Evolutionary conservation across 768 basidiomycete species (phyloP), one percentile per base, ranked within the genome.

Genomic region (Mycena indigotica): DNA sequence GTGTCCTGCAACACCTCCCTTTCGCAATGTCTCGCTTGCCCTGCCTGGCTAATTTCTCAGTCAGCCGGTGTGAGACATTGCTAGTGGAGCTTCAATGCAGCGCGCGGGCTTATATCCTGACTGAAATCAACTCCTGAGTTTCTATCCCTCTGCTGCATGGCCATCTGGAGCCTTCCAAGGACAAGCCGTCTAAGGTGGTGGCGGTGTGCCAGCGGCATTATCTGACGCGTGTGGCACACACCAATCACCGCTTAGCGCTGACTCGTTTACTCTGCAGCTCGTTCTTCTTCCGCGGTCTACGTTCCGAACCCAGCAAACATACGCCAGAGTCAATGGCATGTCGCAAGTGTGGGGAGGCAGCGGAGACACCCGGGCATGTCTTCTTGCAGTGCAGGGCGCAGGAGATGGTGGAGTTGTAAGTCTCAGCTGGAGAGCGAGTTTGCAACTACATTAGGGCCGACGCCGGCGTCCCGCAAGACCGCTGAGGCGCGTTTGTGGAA

Each of bases 321-420:
- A 26, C 46, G 24, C 46, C 21, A 26, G 46, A 24, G 10, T 12
- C 46, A 21, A 23, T 48, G 13, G 28, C 15, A 26, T 48, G 46
- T 48, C 25, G 46, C 28, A 48, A 48, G 46, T 48, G 46, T 48
- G 46, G 46, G 46, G 46, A 48, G 46, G 24, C 46, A 26, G 25
- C 25, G 24, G 52, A 53, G 40, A 53, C 52, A 16, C 52, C 52
- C 16, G 52, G 52, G 19, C 52, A 53, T 53, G 52, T 53, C 25
- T 53, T 53, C 28, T 17, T 53, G 21, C 52, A 53, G 26, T 53
- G 52, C 19, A 53, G 52, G 40, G 38, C 21, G 5, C 24, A 5
- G 52, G 39, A 53, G 40, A 44, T 41, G 40, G 52, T 53, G 3
- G 25, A 41, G 52, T 21, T 28, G 23, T 41, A 32, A 44, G 24